Percentiles rank a stretch among this genome's conserved stretches.
phyloP scores from a whole-genome alignment of 352 stramenopile genomes.

The Phytophthora litchii region DNA sequence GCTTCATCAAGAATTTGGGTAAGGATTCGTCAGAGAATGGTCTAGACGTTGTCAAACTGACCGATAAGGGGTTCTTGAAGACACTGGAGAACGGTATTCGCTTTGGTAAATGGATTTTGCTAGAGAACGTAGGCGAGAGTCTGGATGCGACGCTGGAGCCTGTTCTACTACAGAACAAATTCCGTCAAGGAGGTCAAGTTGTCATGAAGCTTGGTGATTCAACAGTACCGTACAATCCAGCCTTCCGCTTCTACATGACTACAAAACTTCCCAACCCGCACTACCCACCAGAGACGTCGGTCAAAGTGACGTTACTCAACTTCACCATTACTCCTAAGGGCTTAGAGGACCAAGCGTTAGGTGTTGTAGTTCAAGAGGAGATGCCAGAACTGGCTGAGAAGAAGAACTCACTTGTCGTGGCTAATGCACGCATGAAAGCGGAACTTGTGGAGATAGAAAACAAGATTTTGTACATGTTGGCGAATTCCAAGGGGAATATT shows the following conservation, averaged over 20 bases:
- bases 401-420: slow-evolving; percentile 93
- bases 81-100: slow-evolving; percentile 92
- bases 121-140: slow-evolving; percentile 89
- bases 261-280: slow-evolving; percentile 94
- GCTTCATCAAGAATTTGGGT: slow-evolving; percentile 94
- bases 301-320: slow-evolving; percentile 94
- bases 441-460: slow-evolving; percentile 94
- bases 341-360: slow-evolving; percentile 91
- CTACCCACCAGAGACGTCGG: slow-evolving; percentile 92
- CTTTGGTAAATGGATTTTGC: slow-evolving; percentile 92
- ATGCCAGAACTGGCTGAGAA: slow-evolving; percentile 94
- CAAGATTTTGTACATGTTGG: slow-evolving; percentile 93
- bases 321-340: slow-evolving; percentile 93
- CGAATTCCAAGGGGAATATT: slow-evolving; percentile 94
- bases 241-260: slow-evolving; percentile 94
- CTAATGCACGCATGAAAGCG: slow-evolving; percentile 92
- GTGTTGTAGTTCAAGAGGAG: slow-evolving; percentile 93
- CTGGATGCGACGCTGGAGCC: slow-evolving; percentile 92
- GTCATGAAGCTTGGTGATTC: slow-evolving; percentile 94
- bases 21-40: slow-evolving; percentile 87
- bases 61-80: slow-evolving; percentile 83
- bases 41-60: slow-evolving; percentile 85
- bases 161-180: slow-evolving; percentile 92
- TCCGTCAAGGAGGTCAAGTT: slow-evolving; percentile 91
- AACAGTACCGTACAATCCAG: slow-evolving; percentile 91